These are phyloP conservation scores for Trichophyton schoenleinii DNA, from an alignment of 2,329 filamentous ascomycete species.

Conservation along the genomic window DNA sequence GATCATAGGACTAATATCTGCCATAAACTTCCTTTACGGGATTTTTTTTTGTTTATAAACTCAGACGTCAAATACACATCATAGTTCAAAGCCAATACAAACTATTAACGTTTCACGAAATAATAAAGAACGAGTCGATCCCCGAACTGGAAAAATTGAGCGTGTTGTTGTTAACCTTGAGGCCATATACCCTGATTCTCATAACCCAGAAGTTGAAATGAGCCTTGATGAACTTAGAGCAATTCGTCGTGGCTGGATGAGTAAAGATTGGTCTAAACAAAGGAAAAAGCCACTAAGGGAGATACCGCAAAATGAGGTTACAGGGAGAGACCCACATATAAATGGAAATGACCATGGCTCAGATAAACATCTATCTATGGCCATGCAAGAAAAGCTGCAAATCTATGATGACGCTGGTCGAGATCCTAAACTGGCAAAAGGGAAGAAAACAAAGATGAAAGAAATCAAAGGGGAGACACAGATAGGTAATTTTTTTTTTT, in stretches of 20 bases:
- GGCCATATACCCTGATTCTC: slow-evolving; percentile 67
- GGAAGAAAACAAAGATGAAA: slow-evolving; percentile 64
- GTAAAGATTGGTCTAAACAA: slow-evolving; percentile 40
- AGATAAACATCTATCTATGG: slow-evolving; percentile 20
- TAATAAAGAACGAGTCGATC: slow-evolving; percentile 72
- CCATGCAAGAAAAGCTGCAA: slow-evolving; percentile 23
- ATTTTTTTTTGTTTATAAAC: slow-evolving; percentile 33
- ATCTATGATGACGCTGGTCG: slow-evolving; percentile 15
- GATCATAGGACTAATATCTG: slow-evolving; percentile 87
- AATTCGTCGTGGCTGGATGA: slow-evolving; percentile 54
- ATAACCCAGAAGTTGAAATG: slow-evolving; percentile 59
- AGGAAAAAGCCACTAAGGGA: slow-evolving; percentile 41
- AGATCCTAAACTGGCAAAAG: slow-evolving; percentile 30
- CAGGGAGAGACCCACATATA: slow-evolving; percentile 14
- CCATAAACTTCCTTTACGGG: slow-evolving; percentile 26
- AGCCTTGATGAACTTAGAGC: slow-evolving; percentile 91
- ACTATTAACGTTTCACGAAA: slow-evolving; percentile 53
- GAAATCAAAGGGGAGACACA: slow-evolving; percentile 80
- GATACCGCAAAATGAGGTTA: slow-evolving; percentile 31
- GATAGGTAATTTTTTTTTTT: slow-evolving; percentile 50
- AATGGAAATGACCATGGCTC: slow-evolving; percentile 14
- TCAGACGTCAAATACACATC: slow-evolving; percentile 32
- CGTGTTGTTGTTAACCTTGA: slow-evolving; percentile 78
- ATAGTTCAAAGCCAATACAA: slow-evolving; percentile 26
- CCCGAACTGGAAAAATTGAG: slow-evolving; percentile 69